Evolutionary conservation across 148 eudicot genomes (phyloP), one percentile per base, ranked within the genome.

Genomic region (Drosera capensis): DNA sequence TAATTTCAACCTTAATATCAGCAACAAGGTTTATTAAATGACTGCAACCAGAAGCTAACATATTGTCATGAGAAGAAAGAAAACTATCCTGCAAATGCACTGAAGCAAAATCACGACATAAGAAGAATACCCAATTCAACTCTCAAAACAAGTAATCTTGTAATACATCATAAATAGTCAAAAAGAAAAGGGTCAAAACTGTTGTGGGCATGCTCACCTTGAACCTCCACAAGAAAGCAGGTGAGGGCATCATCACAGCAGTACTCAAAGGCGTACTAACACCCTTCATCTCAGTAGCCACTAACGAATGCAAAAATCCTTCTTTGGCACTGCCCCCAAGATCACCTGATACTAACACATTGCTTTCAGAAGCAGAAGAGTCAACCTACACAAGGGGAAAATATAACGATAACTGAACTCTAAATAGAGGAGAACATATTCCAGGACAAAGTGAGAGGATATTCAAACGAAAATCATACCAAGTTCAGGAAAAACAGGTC

Each of bases 141-240:
- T 28, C 9, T 4, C 4, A 28, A 28, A 28, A 9, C 31, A 28
- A 28, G 31, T 3, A 28, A 28, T 3, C 9, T 3, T 9, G 4
- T 4, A 28, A 28, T 9, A 28, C 6, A 3, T 28, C n/a, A 34
- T 25, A 46, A 38, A 40, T 0, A 15, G 2, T 14, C 14, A 40
- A 14, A 8, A 48, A 3, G 39, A 20, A 28, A 45, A 14, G 21
- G 24, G 42, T n/a, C 37, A 14, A 26, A 40, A 62, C n/a, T 14
- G 23, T 6, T 7, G n/a, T 45, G 44, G 4, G 1, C 41, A 36
- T 38, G 14, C 21, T 24, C 56, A 92, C 99, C 99, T 85, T 92
- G 54, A 92, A 79, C 75, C 99, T 85, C 99, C 88, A 78, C 43
- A 92, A 66, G 28, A 85, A 64, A 51, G 72, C 45, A 28, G 95